These are phyloP conservation scores for Fusarium scirpi DNA, from an alignment of 2,329 filamentous ascomycete genomes.

Conservation along the genomic window DNA sequence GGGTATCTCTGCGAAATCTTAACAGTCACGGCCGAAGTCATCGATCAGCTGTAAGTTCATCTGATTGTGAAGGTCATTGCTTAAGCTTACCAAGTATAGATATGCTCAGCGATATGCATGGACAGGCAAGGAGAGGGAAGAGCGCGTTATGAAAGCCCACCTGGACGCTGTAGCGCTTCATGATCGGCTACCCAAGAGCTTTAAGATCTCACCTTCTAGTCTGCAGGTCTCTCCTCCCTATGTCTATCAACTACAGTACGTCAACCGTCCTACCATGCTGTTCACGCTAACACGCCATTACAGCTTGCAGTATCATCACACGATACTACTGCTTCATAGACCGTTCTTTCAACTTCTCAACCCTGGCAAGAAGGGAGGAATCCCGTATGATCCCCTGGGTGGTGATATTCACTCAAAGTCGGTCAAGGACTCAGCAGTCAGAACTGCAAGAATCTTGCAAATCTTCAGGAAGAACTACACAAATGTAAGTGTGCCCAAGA, in stretches of 20 bases:
- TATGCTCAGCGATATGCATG: conserved; percentile 11
- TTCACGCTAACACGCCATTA: fast-evolving
- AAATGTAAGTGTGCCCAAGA: neutral
- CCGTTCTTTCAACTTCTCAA: conserved; percentile 19
- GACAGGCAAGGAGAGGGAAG: conserved; percentile 13
- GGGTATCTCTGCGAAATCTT: conserved; percentile 10
- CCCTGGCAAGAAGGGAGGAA: conserved; percentile 2
- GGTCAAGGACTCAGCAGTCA: conserved; percentile 21
- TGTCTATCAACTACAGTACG: conserved; percentile 15
- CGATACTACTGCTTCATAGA: conserved; percentile 1
- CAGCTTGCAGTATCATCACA: conserved; percentile 7
- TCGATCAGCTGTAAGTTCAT: conserved; percentile 3
- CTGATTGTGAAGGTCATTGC: fast-evolving
- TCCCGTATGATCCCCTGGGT: conserved; percentile 30
- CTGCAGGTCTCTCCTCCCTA: conserved; percentile 14
- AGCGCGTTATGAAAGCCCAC: conserved; percentile 14
- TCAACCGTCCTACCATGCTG: fast-evolving
- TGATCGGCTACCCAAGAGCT: conserved; percentile 10
- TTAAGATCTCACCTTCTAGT: conserved; percentile 11
- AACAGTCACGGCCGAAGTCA: conserved; percentile 2
- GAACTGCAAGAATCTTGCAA: conserved; percentile 26
- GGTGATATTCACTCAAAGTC: conserved; percentile 33
- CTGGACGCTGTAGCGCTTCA: conserved; percentile 1
- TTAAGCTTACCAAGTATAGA: neutral
- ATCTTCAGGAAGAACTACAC: conserved; percentile 38